Conservation (phyloP, 1,139 yeast genomes). For the Diutina pseudorugosa region DNA sequence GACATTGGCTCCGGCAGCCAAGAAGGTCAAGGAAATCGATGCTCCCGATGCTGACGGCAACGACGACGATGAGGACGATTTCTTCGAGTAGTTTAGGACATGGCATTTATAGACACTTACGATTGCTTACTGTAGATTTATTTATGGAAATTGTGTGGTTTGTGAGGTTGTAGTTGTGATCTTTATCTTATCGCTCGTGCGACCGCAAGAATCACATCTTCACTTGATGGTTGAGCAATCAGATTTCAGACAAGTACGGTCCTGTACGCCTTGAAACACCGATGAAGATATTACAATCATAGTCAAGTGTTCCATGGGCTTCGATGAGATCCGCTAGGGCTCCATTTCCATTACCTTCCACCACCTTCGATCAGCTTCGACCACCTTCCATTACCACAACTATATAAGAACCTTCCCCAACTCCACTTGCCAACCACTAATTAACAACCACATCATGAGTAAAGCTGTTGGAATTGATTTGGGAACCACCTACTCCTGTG, state of each 20-base stretch:
- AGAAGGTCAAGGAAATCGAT: conserved; percentile 21
- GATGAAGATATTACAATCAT: too few species aligned
- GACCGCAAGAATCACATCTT: too few species aligned
- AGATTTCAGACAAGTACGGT: too few species aligned
- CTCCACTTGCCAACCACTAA: background rate
- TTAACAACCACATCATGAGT: background rate
- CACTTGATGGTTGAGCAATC: too few species aligned
- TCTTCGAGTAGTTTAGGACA: conserved; percentile 20
- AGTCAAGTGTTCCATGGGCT: background rate
- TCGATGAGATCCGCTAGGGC: background rate
- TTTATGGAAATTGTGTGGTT: too few species aligned
- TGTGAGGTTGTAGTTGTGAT: too few species aligned
- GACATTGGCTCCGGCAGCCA: background rate
- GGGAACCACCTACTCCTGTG: conserved; percentile 99
- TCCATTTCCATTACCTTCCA: background rate
- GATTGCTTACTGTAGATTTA: background rate
- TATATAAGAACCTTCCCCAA: background rate
- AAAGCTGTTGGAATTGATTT: conserved; percentile 97
- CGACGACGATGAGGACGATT: conserved; percentile 25
- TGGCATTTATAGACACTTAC: background rate
- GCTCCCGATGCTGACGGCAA: conserved; percentile 21
- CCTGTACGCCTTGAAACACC: too few species aligned
- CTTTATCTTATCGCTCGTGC: too few species aligned
- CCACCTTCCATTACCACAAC: background rate
- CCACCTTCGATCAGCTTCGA: background rate